Evolutionary conservation across 306 rosid genomes (phyloP), one percentile per base, ranked within the genome.

Genomic region (Adenanthera pavonina): DNA sequence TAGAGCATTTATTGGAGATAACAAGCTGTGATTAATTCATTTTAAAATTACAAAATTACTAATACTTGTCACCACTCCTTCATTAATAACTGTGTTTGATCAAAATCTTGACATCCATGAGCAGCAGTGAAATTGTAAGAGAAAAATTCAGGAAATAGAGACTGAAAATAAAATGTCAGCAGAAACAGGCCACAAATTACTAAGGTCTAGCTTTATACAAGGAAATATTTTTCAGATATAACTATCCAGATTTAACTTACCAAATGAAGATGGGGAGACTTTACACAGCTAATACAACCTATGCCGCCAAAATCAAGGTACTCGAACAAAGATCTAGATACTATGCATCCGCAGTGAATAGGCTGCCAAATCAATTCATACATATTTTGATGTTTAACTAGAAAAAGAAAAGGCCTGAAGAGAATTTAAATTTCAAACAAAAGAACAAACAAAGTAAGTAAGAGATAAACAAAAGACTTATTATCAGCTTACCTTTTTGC

Each of bases 321-420:
- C 87, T 91, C 92, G 43, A 89, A 94, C 87, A 90, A 83, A 81
- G 88, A 87, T 84, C 34, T 80, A 38, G 98, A 91, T 75, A 76
- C 93, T 76, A 88, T 46, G 79, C 98, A 95, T 81, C 97, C 98
- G 36, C 97, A 91, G 86, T 95, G 97, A 67, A 95, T 82, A 74
- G 78, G 89, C 98, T 95, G 94, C 77, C 65, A 80, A 83, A 87
- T 57, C 85, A 83, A 76, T 84, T 52, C 68, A 79, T 51, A 76
- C 33, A 71, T 54, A 82, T 7, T 69, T 75, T 68, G 66, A n/a
- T 49, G 40, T 10, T 59, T 57, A 34, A 68, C 38, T 46, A 80
- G 11, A 68, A 56, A 14, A 80, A 69, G 71, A 46, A 10, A 72
- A 68, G 5, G 34, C 17, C 53, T 15, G 43, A 74, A 78, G 10